A percentile compares a stretch with the other conserved stretches of the same genome.
Evolutionary conservation across 495 filamentous ascomycete genomes (phyloP).

Genomic region (Aspergillus affinis): DNA sequence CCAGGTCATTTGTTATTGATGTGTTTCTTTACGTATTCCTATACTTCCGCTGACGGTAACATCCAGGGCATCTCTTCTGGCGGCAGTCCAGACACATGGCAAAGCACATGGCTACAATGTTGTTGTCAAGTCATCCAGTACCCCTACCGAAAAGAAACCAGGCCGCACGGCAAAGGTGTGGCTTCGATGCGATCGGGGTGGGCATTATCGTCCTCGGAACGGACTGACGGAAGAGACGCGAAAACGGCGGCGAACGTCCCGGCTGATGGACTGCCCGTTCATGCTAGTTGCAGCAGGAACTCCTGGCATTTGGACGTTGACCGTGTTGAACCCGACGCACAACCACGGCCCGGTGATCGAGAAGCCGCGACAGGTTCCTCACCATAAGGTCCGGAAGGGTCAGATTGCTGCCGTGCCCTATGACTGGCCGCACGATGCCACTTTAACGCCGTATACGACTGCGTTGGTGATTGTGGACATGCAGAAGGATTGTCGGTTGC

Average conservation of each 20-base stretch:
- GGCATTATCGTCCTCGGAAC: conserved; percentile 50
- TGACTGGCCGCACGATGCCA: conserved; percentile 62
- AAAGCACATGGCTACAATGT: conserved; percentile 49
- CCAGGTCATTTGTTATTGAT: no score
- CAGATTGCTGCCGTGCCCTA: conserved; percentile 55
- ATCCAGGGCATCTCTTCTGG: conserved; percentile 37
- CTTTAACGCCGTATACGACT: conserved; percentile 56
- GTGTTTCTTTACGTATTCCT: neutral
- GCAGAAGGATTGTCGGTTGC: conserved; percentile 65
- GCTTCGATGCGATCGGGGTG: conserved; percentile 51
- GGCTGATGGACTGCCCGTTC: conserved; percentile 50
- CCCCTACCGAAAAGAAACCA: conserved; percentile 48
- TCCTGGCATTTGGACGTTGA: conserved; percentile 47
- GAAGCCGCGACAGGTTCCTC: conserved; percentile 39
- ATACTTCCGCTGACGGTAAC: conserved; percentile 2
- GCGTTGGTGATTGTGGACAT: conserved; percentile 71
- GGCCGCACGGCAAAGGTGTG: conserved; percentile 49
- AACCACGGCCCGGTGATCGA: conserved; percentile 48
- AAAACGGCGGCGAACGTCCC: conserved; percentile 46
- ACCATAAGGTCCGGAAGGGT: conserved; percentile 48
- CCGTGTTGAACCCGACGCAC: conserved; percentile 43
- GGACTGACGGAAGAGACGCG: conserved; percentile 50
- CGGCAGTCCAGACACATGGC: conserved; percentile 46
- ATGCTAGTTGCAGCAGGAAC: conserved; percentile 47
- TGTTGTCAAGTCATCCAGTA: conserved; percentile 50